Base-by-base conservation (phyloP, 2,329 filamentous ascomycete genomes). In the Mollisia scopiformis region DNA sequence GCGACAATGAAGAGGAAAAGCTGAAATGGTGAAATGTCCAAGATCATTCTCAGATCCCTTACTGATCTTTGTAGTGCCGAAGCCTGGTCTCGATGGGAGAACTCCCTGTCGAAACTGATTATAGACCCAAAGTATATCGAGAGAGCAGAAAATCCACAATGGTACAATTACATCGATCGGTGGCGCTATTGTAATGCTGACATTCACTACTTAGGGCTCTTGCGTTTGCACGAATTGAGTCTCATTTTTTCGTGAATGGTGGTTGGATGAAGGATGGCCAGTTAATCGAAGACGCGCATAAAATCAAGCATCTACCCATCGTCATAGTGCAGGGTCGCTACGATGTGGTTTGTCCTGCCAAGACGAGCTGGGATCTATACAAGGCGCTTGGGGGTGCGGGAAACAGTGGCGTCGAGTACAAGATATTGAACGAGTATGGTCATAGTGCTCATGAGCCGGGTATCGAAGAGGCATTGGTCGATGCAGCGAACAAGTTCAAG, bases 301-400 rank as follows among this genome's bases (percentile, higher is more conserved):
- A 71, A 54, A 72, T 74, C 58, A 67, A 64, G 50, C 68, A 71
- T 57, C 57, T 73, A 3, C 68, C 72, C 3, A 73, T 68, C 14
- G 65, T 72, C 10, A 78, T 81, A 39, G 72, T 80, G 14, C 78
- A 81, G 62, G 79, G 78, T 0, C 72, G 79, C n/a, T 79, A 79
- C 55, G 79, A 80, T 67, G 67, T 80, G 14, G 75, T 80, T 3
- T 80, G 78, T 62, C 77, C 78, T 5, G 73, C 77, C 2, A 73
- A 75, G 58, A 77, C 76, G 19, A 76, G 76, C 19, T 80, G 76
- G 76, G 75, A 76, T 11, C 58, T 80, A 37, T 76, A 79, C 55
- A 73, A 78, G 58, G 73, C 73, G 5, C 72, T 76, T 57, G 71
- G 70, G 35, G 71, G 71, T 49, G 55, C 64, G 41, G 49, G 55